Evolutionary conservation across 1,284 basidiomycete species (phyloP), one percentile per base, ranked within the genome.

Genomic region (Chiua sp.): DNA sequence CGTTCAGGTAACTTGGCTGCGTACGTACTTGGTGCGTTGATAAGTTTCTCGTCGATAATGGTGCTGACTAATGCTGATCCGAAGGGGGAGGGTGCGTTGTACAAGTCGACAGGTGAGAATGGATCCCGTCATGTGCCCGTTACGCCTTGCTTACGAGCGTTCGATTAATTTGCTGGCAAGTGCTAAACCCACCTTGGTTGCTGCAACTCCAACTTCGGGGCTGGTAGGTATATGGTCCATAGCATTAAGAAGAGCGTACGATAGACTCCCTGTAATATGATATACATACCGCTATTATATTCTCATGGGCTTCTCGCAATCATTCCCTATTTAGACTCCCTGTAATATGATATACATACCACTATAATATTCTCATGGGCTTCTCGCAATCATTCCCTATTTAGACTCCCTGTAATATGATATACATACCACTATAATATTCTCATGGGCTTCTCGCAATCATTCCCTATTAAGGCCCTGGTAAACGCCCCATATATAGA

Each of bases 1-100:
- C 93, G 55, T 98, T 98, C 79, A 91, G 98, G 96, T 72, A 99
- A 99, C 83, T 98, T 94, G 73, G 94, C 96, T 74, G 98, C n/a
- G n/a, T n/a, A 98, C 77, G 94, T 98, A 64, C 82, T 99, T 66
- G 97, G 96, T 98, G 71, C 71, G 84, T 82, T 69, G 69, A 73
- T 72, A 70, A n/a, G n/a, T n/a, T n/a, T 74, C 78, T 75, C 68
- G 70, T 67, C 67, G 72, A 70, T 65, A 66, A 59, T 51, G 44
- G 56, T 65, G 75, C 50, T 71, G 67, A 70, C 56, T 62, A 51
- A 75, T 63, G 35, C 20, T 58, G 49, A 64, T 65, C 59, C 75
- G 66, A 69, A 94, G 96, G 97, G 59, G 65, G 96, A 94, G 58
- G 98, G 98, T 65, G 92, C 88, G 44, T 77, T 98, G 59, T 99